phyloP scores from a whole-genome alignment of 768 basidiomycete species.

The Lentinus tigrinus region DNA sequence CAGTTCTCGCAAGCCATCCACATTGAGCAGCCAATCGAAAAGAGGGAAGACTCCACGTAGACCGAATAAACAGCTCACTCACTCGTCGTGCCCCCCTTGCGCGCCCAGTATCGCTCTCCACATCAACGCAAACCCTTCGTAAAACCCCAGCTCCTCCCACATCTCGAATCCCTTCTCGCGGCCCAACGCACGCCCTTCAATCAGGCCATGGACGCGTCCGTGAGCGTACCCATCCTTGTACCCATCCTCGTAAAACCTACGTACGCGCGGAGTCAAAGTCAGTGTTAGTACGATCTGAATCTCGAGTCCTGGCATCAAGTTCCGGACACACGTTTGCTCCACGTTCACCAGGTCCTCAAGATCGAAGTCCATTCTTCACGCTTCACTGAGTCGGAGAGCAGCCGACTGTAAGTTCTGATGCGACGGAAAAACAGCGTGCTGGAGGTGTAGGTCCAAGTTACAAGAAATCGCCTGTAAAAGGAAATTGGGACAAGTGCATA shows the following conservation, averaged over 20 bases:
- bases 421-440: not conserved
- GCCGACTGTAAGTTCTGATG: not conserved
- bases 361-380: conserved; percentile 25
- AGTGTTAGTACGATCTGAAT: not conserved
- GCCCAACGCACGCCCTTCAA: conserved; percentile 88
- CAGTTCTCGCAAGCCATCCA: not conserved
- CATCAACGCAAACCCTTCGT: conserved; percentile 77
- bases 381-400: no score
- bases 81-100: conserved; percentile 49
- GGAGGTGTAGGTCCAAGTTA: conserved; percentile 14
- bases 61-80: conserved; percentile 25
- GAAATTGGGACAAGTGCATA: not conserved
- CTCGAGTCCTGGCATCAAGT: not conserved
- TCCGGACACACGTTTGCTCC: conserved; percentile 29
- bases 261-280: not conserved
- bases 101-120: conserved; percentile 58
- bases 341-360: conserved; percentile 29
- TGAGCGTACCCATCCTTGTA: conserved; percentile 78
- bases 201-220: conserved; percentile 84
- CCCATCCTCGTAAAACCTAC: conserved; percentile 79
- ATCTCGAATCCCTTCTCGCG: conserved; percentile 90
- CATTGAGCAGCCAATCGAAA: not conserved
- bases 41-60: not conserved
- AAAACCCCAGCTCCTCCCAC: conserved; percentile 97
- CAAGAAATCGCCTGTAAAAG: not conserved